Evolutionary conservation across 257 asterid genomes (phyloP).

Genomic region (Thymus mandschuricus): DNA sequence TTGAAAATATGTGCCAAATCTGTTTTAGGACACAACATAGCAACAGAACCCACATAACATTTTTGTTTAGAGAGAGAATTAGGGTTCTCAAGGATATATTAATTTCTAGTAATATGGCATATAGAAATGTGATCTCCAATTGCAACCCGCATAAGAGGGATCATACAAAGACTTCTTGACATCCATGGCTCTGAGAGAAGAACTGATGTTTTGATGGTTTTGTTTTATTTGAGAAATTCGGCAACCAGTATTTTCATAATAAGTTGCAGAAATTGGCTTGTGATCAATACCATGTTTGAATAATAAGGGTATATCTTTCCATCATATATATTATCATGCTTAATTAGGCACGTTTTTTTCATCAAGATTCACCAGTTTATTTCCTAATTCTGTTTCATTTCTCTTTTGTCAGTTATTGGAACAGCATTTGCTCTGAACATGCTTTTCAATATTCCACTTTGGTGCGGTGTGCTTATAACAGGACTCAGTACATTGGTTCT

Average conservation of each 20-base stretch:
- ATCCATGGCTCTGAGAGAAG: background rate
- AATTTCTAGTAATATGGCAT: too few species aligned
- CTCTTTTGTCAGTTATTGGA: conserved; percentile 69
- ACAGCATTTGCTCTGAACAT: conserved; percentile 97
- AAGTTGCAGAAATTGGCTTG: background rate
- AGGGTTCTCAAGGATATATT: too few species aligned
- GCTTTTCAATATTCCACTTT: conserved; percentile 87
- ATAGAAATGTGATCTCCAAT: too few species aligned
- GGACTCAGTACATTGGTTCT: conserved; percentile 89
- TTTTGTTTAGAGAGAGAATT: background rate
- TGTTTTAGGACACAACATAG: background rate
- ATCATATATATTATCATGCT: conserved; percentile 11
- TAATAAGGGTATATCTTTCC: background rate
- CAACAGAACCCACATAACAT: background rate
- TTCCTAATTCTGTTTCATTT: background rate
- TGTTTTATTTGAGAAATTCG: too few species aligned
- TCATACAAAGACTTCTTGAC: background rate
- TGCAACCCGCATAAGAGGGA: too few species aligned
- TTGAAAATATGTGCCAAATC: background rate
- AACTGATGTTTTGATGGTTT: background rate
- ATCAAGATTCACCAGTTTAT: background rate
- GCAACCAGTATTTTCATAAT: background rate
- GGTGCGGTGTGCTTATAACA: conserved; percentile 95
- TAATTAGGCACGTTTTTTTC: background rate
- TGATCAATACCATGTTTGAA: background rate